These are phyloP conservation scores for Halenospora varia DNA, from an alignment of 495 filamentous ascomycete species.

Conservation along the genomic window DNA sequence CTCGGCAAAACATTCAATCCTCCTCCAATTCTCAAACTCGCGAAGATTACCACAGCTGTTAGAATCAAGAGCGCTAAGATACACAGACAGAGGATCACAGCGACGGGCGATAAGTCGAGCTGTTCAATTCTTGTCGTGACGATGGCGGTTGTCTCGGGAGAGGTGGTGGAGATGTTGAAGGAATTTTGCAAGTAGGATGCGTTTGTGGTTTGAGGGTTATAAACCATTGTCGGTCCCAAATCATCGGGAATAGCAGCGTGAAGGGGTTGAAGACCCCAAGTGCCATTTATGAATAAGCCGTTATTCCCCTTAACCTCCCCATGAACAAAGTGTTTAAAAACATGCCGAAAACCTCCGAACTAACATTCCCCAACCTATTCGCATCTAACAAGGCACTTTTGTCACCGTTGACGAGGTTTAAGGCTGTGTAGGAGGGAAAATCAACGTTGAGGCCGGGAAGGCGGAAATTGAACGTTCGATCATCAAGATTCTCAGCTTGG, in stretches of 20 bases:
- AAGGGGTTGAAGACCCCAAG: slow-evolving; percentile 18
- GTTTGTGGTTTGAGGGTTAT: slow-evolving; percentile 21
- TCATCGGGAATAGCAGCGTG: slow-evolving; percentile 29
- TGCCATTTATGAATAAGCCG: slow-evolving; percentile 7
- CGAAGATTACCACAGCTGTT: slow-evolving; percentile 23
- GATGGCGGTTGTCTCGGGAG: not conserved
- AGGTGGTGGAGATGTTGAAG: not conserved
- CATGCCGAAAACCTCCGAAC: slow-evolving; percentile 28
- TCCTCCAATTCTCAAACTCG: not conserved
- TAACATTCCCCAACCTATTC: slow-evolving; percentile 17
- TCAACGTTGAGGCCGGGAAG: slow-evolving; percentile 35
- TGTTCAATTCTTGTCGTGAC: slow-evolving; percentile 26
- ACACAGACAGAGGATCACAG: slow-evolving; percentile 33
- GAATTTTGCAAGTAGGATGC: slow-evolving; percentile 8
- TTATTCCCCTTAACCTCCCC: slow-evolving; percentile 20
- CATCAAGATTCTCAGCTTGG: slow-evolving; percentile 24
- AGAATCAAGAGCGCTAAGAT: slow-evolving; percentile 34
- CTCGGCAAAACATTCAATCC: slow-evolving; percentile 13
- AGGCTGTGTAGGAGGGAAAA: slow-evolving; percentile 36
- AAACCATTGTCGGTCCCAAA: slow-evolving; percentile 28
- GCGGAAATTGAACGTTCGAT: slow-evolving; percentile 37
- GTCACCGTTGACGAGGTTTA: slow-evolving; percentile 28
- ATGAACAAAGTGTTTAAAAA: slow-evolving; percentile 37
- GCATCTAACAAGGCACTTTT: slow-evolving; percentile 25
- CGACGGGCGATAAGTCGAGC: slow-evolving; percentile 29